These are phyloP conservation scores for Colletotrichum sp. DNA, from an alignment of 2,329 filamentous ascomycete genomes.

Conservation along the genomic window DNA sequence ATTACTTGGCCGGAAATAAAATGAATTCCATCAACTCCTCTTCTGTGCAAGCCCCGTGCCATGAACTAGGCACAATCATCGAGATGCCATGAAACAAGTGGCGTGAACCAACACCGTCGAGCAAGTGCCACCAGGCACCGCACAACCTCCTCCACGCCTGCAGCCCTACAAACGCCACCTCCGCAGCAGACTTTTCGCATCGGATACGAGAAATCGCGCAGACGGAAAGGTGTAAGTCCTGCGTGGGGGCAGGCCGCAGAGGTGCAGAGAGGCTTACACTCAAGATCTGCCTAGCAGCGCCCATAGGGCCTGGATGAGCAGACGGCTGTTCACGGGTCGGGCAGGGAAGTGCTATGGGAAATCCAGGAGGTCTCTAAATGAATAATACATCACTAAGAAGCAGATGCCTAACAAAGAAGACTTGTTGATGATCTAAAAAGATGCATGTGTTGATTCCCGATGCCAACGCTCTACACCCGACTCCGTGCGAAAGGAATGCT, in stretches of 20 bases:
- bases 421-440: neutral
- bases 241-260: no score
- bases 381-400: neutral
- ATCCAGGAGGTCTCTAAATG: neutral
- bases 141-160: neutral
- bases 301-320: neutral
- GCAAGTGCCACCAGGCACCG: neutral
- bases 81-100: no score
- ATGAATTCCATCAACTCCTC: neutral
- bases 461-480: slow-evolving; percentile 16
- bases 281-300: no score
- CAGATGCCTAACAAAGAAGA: neutral
- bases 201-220: neutral
- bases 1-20: neutral
- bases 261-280: no score
- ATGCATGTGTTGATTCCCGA: neutral
- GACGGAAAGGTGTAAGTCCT: neutral
- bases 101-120: neutral
- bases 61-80: neutral
- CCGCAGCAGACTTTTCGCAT: neutral
- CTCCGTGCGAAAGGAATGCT: slow-evolving; percentile 8
- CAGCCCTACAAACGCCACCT: neutral
- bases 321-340: neutral
- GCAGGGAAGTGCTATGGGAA: neutral
- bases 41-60: neutral